Evolutionary conservation across 140 eudicot genomes (phyloP).

Genomic region (Cichorium intybus): DNA sequence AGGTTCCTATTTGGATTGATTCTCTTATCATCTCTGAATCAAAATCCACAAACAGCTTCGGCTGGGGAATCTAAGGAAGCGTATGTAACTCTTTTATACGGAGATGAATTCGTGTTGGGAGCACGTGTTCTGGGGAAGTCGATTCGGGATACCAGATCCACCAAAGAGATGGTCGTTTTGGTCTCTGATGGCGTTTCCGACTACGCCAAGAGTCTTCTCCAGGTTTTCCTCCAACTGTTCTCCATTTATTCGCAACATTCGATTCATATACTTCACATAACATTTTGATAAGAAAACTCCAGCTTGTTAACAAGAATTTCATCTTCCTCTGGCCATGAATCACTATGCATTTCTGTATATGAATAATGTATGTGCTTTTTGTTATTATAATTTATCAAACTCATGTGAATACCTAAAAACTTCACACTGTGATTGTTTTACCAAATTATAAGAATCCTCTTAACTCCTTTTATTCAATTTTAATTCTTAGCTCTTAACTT

Average conservation of each 20-base stretch:
- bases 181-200: constrained; percentile 95
- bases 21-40: constrained; percentile 11
- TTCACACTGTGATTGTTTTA: too few relatives aligned
- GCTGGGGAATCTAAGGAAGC: constrained; percentile 46
- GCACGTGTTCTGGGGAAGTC: constrained; percentile 91
- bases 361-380: background rate
- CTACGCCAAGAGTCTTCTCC: constrained; percentile 68
- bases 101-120: constrained; percentile 86
- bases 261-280: too few relatives aligned
- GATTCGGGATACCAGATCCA: constrained; percentile 71
- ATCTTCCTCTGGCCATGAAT: background rate
- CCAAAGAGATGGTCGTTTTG: constrained; percentile 79
- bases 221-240: constrained; percentile 30
- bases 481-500: too few relatives aligned
- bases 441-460: too few relatives aligned
- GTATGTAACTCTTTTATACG: constrained; percentile 83
- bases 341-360: background rate
- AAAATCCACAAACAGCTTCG: background rate
- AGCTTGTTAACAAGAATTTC: too few relatives aligned
- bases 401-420: too few relatives aligned
- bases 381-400: background rate
- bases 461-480: too few relatives aligned
- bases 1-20: constrained; percentile 13
- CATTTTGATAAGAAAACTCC: too few relatives aligned
- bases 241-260: background rate